Evolutionary conservation across 768 basidiomycete genomes (phyloP).

Genomic region (Lepiota venenata): DNA sequence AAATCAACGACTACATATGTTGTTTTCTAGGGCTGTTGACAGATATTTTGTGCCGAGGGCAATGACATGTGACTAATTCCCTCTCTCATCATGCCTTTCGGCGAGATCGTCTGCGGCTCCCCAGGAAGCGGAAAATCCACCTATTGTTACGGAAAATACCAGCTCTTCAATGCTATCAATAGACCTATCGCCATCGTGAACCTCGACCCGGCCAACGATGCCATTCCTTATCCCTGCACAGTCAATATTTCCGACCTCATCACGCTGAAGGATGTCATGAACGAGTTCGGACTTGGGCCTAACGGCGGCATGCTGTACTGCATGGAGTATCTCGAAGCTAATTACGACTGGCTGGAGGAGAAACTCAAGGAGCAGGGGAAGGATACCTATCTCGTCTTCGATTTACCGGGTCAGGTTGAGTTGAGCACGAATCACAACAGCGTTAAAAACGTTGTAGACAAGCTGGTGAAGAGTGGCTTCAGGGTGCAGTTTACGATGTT

Average conservation of each 20-base stretch:
- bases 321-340: slow-evolving; percentile 95
- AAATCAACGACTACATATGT: too few relatives aligned
- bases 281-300: slow-evolving; percentile 79
- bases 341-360: slow-evolving; percentile 85
- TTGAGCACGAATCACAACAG: slow-evolving; percentile 94
- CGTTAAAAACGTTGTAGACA: slow-evolving; percentile 73
- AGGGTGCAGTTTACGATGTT: slow-evolving; percentile 56
- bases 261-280: slow-evolving; percentile 85
- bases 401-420: slow-evolving; percentile 97
- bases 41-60: not conserved
- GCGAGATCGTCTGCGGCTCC: slow-evolving; percentile 83
- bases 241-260: slow-evolving; percentile 84
- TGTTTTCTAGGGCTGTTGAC: not conserved
- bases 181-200: slow-evolving; percentile 91
- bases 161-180: slow-evolving; percentile 82
- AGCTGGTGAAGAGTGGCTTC: slow-evolving; percentile 70
- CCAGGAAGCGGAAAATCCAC: slow-evolving; percentile 89
- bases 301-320: slow-evolving; percentile 97
- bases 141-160: slow-evolving; percentile 84
- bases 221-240: slow-evolving; percentile 88
- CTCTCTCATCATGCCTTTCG: slow-evolving; percentile 65
- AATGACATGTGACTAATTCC: slow-evolving; percentile 7
- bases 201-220: slow-evolving; percentile 92
- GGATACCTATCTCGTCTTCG: slow-evolving; percentile 89
- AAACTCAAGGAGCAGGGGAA: slow-evolving; percentile 59